Conservation (phyloP, 2,329 filamentous ascomycete species). For the Hypoxylon sp. region DNA sequence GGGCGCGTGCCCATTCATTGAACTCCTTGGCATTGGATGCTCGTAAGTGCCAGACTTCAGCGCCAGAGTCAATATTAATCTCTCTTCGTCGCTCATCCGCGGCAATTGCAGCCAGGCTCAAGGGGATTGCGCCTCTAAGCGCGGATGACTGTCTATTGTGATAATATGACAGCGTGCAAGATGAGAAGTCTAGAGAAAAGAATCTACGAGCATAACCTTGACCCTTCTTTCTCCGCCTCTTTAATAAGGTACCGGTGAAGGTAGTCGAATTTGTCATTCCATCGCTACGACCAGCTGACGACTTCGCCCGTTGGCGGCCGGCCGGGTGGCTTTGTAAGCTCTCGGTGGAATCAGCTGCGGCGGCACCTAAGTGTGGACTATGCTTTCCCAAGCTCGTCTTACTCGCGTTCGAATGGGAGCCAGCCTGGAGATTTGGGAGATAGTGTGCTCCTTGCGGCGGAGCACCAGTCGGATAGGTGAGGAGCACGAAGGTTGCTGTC, state of each 20-base stretch:
- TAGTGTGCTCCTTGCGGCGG: conserved; percentile 82
- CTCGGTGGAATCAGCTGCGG: conserved; percentile 70
- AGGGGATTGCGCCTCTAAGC: conserved; percentile 89
- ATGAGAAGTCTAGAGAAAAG: conserved; percentile 95
- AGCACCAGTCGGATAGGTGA: conserved; percentile 90
- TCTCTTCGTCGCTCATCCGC: conserved; percentile 90
- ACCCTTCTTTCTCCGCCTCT: conserved; percentile 91
- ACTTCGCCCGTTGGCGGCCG: conserved; percentile 59
- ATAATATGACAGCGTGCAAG: conserved; percentile 96
- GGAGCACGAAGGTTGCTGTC: conserved; percentile 92
- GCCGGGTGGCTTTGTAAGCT: conserved; percentile 70
- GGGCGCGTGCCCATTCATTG: conserved; percentile 84
- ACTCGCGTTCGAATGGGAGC: conserved; percentile 59
- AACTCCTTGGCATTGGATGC: conserved; percentile 89
- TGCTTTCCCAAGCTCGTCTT: conserved; percentile 67
- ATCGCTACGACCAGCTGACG: conserved; percentile 69
- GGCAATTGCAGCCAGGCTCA: conserved; percentile 91
- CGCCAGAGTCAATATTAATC: conserved; percentile 96
- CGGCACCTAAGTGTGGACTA: conserved; percentile 63
- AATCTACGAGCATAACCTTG: conserved; percentile 94
- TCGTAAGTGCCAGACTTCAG: conserved; percentile 95
- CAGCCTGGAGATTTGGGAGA: conserved; percentile 71
- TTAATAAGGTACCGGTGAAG: conserved; percentile 87
- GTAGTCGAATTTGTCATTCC: conserved; percentile 62
- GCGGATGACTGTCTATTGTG: conserved; percentile 94